Evolutionary conservation across 306 rosid genomes (phyloP), one percentile per base, ranked within the genome.

Genomic region (Quercus cerris): DNA sequence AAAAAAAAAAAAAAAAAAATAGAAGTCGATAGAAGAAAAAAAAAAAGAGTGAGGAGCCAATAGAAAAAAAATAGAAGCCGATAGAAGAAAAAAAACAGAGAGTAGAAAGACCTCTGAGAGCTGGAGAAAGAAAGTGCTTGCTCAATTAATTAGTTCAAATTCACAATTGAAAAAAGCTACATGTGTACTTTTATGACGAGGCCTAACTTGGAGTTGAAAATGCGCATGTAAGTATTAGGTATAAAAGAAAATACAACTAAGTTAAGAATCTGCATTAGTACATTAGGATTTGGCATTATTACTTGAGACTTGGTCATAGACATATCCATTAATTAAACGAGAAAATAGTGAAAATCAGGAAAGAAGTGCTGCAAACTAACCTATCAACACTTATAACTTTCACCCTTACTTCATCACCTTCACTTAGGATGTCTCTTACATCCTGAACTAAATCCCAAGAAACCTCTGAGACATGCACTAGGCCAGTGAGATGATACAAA

Each of bases 401-500:
- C 83, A 85, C 97, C 87, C 81, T 91, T 75, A 91, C 88, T 77
- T 79, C 64, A 76, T 93, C 95, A 35, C 93, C 97, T 78, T 76
- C 91, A 59, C 79, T 80, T 79, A 94, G 82, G 88, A 94, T 71
- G 74, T 94, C 97, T 85, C 97, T 86, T 75, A 87, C 92, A 86
- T 93, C 97, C 63, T 81, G 94, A 83, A 94, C 88, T 78, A 94
- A 85, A 88, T 94, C 99, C 99, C 99, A 94, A 15, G 99, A 91
- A 81, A 93, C 97, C 85, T 94, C 99, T 6, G 97, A 90, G 84
- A 93, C 62, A 84, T 95, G 97, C 78, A 94, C 90, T 78, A 94
- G 87, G 74, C 99, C 99, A 46, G 97, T 88, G 78, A 94, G 88
- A 83, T 86, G 99, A 87, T 88, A 88, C 82, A 90, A 88, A 83